Conservation (phyloP, 495 filamentous ascomycete species). For the Penicillium pulvis region DNA sequence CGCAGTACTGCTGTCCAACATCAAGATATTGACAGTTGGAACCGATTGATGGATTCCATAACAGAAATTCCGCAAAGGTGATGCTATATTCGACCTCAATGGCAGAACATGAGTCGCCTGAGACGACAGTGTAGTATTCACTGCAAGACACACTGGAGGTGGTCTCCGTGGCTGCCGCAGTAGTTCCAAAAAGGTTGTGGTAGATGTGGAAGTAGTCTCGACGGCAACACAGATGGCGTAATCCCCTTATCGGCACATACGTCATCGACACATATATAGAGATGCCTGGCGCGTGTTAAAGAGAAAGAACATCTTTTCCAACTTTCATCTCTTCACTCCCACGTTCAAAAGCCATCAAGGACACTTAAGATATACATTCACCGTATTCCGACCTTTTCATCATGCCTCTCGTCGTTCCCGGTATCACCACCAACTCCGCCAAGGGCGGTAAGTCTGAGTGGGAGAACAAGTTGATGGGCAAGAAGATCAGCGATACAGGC, state of each 20-base stretch:
- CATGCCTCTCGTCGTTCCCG: constrained; percentile 85
- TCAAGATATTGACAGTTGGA: no score
- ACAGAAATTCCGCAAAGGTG: no score
- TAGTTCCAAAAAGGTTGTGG: no score
- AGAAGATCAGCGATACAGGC: constrained; percentile 59
- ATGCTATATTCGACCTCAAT: no score
- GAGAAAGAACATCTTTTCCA: background rate
- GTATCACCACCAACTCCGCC: constrained; percentile 53
- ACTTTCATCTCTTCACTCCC: background rate
- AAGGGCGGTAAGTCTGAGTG: constrained; percentile 62
- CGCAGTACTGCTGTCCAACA: no score
- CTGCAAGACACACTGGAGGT: no score
- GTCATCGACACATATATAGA: constrained; percentile 2
- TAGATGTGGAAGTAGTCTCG: no score
- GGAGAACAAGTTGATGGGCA: constrained; percentile 74
- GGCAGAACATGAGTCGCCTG: no score
- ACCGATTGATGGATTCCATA: no score
- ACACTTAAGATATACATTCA: background rate
- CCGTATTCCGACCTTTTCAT: constrained; percentile 27
- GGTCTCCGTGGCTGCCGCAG: no score
- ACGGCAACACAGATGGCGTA: no score
- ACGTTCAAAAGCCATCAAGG: background rate
- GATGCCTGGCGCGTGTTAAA: background rate
- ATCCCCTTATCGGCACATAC: background rate
- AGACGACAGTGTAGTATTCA: no score